Base-by-base conservation (phyloP, 1,284 basidiomycete species). In the Cerrena zonata region DNA sequence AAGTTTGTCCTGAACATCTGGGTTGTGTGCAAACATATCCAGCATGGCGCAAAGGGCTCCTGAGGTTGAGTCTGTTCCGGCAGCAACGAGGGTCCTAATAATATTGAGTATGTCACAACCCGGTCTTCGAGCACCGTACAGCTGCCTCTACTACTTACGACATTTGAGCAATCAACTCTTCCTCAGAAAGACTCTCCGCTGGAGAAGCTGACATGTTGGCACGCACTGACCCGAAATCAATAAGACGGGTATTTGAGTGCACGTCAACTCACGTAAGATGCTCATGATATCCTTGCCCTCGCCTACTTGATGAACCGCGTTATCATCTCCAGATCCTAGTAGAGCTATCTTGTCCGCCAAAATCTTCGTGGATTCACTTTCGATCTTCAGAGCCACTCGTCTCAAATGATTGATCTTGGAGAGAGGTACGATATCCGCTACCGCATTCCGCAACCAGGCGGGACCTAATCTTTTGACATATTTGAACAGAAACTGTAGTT, bases 211-310 rank as follows among this genome's bases (percentile, higher is more conserved):
- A 36, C 50, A 56, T 56, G 41, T 65, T 65, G 22, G 60, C 65
- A 30, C 51, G 57, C 2, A 67, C 65, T 58, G 10, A 24, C n/a
- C 5, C 5, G 13, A 22, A 45, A 13, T 23, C 12, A 25, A 36
- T 18, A 51, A 23, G 12, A 36, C 5, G 22, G 12, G 2, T 12
- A 48, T 13, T 3, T 2, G 36, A 39, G 15, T 13, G 43, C 36
- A 19, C 39, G 10, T n/a, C 10, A 26, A 63, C 70, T 23, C 54
- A 74, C 75, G 63, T 11, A 78, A 57, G 46, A 73, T 67, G 50
- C 73, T 77, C 47, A 78, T 66, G 42, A 78, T 69, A 59, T 78
- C 75, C 45, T 73, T 75, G n/a, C 69, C 72, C 27, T 57, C 58
- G 1, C 65, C 69, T 26, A 70, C 55, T 45, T 73, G 68, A 10